phyloP scores from a whole-genome alignment of 208 protist genomes.

The Leishmania braziliensis region DNA sequence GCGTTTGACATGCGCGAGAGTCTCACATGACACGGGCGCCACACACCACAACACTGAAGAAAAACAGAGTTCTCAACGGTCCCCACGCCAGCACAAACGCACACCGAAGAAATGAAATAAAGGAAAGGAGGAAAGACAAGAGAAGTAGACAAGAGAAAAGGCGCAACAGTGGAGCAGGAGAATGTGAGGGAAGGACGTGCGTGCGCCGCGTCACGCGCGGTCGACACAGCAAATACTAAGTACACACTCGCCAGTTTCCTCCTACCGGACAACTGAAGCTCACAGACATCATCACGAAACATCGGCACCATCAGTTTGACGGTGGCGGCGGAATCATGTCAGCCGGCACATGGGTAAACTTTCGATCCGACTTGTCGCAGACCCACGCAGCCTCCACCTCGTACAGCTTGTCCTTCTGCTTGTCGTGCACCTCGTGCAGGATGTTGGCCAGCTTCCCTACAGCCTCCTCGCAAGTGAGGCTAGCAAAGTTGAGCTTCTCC shows the following conservation, averaged over 20 bases:
- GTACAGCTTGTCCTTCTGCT: conserved; percentile 96
- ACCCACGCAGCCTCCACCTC: conserved; percentile 98
- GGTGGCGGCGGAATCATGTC: conserved; percentile 58
- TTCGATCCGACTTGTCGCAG: conserved; percentile 88
- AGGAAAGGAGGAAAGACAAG: background rate
- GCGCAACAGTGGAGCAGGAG: background rate
- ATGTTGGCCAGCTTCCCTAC: conserved; percentile 95
- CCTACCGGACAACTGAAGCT: background rate
- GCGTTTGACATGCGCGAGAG: background rate
- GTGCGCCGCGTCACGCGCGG: background rate
- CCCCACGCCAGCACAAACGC: background rate
- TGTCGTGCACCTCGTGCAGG: conserved; percentile 82
- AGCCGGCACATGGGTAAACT: conserved; percentile 74
- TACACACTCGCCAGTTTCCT: background rate
- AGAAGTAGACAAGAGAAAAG: background rate
- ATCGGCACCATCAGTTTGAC: conserved; percentile 10
- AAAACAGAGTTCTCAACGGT: background rate
- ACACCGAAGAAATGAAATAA: background rate
- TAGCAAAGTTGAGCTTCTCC: conserved; percentile 97
- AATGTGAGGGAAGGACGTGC: background rate
- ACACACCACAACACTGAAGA: conserved; percentile 4
- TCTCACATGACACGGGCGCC: background rate
- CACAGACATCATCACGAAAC: background rate
- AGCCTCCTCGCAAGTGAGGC: conserved; percentile 94
- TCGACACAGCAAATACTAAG: background rate